Percentiles rank a stretch among this genome's conserved stretches.
These are phyloP conservation scores for Cryptococcus sp. DNA, from an alignment of 1,284 basidiomycete species.

Conservation along the genomic window DNA sequence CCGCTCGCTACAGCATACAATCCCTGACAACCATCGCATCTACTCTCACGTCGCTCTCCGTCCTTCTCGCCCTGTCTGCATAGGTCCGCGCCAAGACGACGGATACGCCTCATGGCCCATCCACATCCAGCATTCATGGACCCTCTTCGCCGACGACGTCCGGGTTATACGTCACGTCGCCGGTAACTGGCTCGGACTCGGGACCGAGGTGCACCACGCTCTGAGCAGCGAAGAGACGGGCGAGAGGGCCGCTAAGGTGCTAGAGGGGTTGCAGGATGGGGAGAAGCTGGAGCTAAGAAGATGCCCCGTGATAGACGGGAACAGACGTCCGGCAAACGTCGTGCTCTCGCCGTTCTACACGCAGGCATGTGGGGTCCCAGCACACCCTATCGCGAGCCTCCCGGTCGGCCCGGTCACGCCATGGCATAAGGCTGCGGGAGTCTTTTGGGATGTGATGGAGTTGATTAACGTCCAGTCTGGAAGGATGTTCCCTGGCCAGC, in stretches of 20 bases:
- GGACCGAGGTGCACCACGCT: slow-evolving; percentile 29
- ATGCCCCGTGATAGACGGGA: slow-evolving; percentile 6
- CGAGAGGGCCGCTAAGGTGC: slow-evolving; percentile 4
- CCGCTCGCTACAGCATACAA: slow-evolving; percentile 8
- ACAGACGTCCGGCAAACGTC: slow-evolving; percentile 17
- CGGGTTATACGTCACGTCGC: slow-evolving; percentile 35
- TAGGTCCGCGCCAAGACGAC: slow-evolving; percentile 32
- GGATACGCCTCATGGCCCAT: slow-evolving; percentile 25
- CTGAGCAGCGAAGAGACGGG: slow-evolving; percentile 19
- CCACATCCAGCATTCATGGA: slow-evolving; percentile 14
- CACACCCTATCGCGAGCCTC: slow-evolving; percentile 19
- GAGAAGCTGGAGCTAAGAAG: slow-evolving; percentile 20
- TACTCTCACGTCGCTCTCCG: slow-evolving; percentile 27
- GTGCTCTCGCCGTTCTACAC: slow-evolving; percentile 42
- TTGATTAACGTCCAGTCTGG: slow-evolving; percentile 37
- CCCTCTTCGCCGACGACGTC: slow-evolving; percentile 34
- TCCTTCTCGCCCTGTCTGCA: slow-evolving; percentile 27
- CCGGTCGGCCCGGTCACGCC: slow-evolving; percentile 19
- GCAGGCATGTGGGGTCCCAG: slow-evolving; percentile 21
- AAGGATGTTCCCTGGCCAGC: slow-evolving; percentile 28
- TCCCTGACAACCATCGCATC: slow-evolving; percentile 16
- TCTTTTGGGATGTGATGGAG: slow-evolving; percentile 24
- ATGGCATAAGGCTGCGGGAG: slow-evolving; percentile 20
- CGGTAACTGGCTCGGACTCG: slow-evolving; percentile 9
- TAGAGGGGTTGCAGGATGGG: slow-evolving; percentile 20